These are phyloP conservation scores for Dillenia suffruticosa DNA, from an alignment of 164 flowering plant species.

Conservation along the genomic window DNA sequence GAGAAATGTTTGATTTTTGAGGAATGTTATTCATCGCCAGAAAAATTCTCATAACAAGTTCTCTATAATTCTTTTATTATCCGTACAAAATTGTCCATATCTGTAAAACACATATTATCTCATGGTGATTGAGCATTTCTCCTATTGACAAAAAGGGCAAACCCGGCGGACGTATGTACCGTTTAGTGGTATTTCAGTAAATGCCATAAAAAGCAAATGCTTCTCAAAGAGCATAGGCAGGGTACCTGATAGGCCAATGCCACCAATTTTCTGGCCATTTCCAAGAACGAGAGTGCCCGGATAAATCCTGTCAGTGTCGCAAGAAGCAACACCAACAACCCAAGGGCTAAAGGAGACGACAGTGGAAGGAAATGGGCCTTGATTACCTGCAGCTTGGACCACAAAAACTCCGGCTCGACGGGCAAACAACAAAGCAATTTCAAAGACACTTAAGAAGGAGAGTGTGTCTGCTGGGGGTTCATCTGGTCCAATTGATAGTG, in stretches of 20 bases:
- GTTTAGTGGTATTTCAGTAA: too few relatives aligned
- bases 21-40: too few relatives aligned
- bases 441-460: slow-evolving; percentile 64
- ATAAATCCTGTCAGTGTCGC: slow-evolving; percentile 61
- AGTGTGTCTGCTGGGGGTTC: slow-evolving; percentile 67
- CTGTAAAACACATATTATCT: too few relatives aligned
- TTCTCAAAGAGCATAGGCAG: too few relatives aligned
- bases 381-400: slow-evolving; percentile 85
- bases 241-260: slow-evolving; percentile 81
- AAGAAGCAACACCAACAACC: slow-evolving; percentile 71
- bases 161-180: too few relatives aligned
- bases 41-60: too few relatives aligned
- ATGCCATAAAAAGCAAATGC: too few relatives aligned
- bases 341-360: slow-evolving; percentile 82
- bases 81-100: too few relatives aligned
- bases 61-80: too few relatives aligned
- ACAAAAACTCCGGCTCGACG: slow-evolving; percentile 75
- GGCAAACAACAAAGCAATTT: slow-evolving; percentile 60
- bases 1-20: not conserved
- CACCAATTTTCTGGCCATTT: slow-evolving; percentile 47
- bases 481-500: slow-evolving; percentile 82
- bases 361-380: slow-evolving; percentile 57
- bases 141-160: too few relatives aligned
- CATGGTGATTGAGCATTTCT: too few relatives aligned
- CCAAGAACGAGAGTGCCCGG: slow-evolving; percentile 62